Conservation (phyloP, 2,329 filamentous ascomycete species). For the Cercospora canescens region DNA sequence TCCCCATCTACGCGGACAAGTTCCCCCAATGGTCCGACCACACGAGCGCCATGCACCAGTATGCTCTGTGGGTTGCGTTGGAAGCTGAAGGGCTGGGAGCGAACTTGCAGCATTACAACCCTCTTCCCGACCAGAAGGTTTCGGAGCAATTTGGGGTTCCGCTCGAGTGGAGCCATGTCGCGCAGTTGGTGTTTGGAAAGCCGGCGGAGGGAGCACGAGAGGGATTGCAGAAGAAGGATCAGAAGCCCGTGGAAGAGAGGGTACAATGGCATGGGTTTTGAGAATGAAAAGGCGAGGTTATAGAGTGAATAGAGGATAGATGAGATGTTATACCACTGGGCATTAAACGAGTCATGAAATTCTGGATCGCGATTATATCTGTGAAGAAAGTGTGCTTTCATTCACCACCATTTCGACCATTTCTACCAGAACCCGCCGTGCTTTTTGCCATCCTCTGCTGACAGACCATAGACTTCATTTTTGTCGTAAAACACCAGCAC, state of each 20-base stretch:
- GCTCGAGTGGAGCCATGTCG: conserved; percentile 71
- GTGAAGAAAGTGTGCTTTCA: neutral
- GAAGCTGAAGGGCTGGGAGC: conserved; percentile 81
- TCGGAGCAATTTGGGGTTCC: conserved; percentile 69
- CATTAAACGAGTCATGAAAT: neutral
- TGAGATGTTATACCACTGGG: neutral
- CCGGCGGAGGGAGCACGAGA: conserved; percentile 47
- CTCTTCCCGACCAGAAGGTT: conserved; percentile 74
- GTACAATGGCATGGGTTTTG: conserved; percentile 33
- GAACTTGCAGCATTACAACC: conserved; percentile 94
- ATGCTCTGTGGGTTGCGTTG: conserved; percentile 75
- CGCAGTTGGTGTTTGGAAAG: conserved; percentile 75
- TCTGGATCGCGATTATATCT: neutral
- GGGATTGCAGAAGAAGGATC: conserved; percentile 28
- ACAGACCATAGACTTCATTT: conserved; percentile 7
- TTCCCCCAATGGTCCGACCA: conserved; percentile 78
- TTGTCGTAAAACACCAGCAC: conserved; percentile 31
- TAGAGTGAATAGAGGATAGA: neutral
- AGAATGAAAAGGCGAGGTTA: neutral
- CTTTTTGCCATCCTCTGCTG: neutral
- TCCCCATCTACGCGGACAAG: conserved; percentile 72
- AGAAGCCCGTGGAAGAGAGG: conserved; percentile 33
- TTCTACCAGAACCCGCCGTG: neutral
- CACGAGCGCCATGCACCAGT: conserved; percentile 80
- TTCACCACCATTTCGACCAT: neutral